Base-by-base conservation (phyloP, 352 stramenopile genomes). In the Pythium phragmitis region DNA sequence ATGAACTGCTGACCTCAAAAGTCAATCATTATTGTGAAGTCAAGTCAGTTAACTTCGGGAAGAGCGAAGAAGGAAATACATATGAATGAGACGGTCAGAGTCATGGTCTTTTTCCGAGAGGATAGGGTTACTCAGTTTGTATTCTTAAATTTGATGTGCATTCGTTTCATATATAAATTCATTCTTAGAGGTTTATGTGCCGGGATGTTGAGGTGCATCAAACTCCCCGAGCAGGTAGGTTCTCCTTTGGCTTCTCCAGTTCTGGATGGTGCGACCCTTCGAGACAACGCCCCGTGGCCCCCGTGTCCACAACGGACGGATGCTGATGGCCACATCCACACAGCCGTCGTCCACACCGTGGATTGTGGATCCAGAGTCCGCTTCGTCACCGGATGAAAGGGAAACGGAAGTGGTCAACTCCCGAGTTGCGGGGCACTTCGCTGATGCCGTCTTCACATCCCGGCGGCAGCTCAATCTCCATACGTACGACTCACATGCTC, bases 401-500 rank as follows among this genome's bases (percentile, higher is more conserved):
- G 17, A 33, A 19, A 37, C 54, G 6, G 14, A 5, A 23, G 13
- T 9, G 9, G 7, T 42, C 37, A 23, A 5, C 26, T 0, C 49
- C 42, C 13, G 16, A 43, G 36, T 34, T 3, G 17, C 49, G 19
- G 11, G 36, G 26, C 36, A 26, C 13, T 60, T 43, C 36, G 41
- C 50, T 23, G 33, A 56, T 23, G 13, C 36, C 21, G 42, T 42
- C 17, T 61, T 61, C 56, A 72, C 45, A 7, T 54, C 46, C 70
- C 68, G 11, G 3, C 73, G 79, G 21, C 72, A 85, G 39, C 39
- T 92, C 26, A 75, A 83, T 33, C 64, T 94, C 36, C 80, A 89
- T 64, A 69, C 80, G 8, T 92, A 79, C 57, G 68, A 91, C 51
- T 30, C 60, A 16, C 26, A 57, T 16, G 45, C 64, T 2, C 59